A percentile compares a stretch with the other conserved stretches of the same genome.
phyloP scores from a whole-genome alignment of 805 yeast species.

The Yarrowia alimentaria region DNA sequence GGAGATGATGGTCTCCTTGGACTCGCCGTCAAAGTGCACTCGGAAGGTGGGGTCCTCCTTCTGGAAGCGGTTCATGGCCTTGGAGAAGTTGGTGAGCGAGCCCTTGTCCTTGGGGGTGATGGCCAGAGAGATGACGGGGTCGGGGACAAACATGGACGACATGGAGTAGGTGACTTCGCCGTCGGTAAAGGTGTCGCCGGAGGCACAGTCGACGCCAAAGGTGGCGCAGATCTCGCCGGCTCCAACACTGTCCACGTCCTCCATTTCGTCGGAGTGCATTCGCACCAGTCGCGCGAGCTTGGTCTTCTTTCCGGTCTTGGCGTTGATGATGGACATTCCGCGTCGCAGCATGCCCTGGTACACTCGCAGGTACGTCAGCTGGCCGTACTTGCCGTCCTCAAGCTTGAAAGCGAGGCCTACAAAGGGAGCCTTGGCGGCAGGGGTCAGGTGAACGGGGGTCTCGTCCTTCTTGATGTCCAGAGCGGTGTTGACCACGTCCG shows the following conservation, averaged over 20 bases:
- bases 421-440: constrained; percentile 73
- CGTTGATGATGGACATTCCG: constrained; percentile 84
- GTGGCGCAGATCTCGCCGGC: constrained; percentile 99
- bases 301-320: constrained; percentile 87
- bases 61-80: constrained; percentile 96
- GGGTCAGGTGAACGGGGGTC: constrained; percentile 67
- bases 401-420: constrained; percentile 98
- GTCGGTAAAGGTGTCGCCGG: constrained; percentile 96
- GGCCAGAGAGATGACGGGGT: constrained; percentile 93
- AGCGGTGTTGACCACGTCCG: constrained; percentile 88
- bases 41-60: constrained; percentile 99
- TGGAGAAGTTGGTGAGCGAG: constrained; percentile 75
- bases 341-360: constrained; percentile 94
- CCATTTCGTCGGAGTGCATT: constrained; percentile 99
- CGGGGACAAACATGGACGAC: constrained; percentile 99
- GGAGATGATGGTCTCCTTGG: constrained; percentile 90
- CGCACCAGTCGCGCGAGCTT: constrained; percentile 92
- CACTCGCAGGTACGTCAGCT: constrained; percentile 92
- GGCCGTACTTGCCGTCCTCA: constrained; percentile 98
- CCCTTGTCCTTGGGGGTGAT: constrained; percentile 87
- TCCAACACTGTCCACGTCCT: constrained; percentile 90
- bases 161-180: constrained; percentile 77
- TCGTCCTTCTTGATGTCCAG: constrained; percentile 66
- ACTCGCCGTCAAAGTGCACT: constrained; percentile 83
- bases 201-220: constrained; percentile 97